These are phyloP conservation scores for Ceratobasidium sp. DNA, from an alignment of 1,284 basidiomycete genomes.

Conservation along the genomic window DNA sequence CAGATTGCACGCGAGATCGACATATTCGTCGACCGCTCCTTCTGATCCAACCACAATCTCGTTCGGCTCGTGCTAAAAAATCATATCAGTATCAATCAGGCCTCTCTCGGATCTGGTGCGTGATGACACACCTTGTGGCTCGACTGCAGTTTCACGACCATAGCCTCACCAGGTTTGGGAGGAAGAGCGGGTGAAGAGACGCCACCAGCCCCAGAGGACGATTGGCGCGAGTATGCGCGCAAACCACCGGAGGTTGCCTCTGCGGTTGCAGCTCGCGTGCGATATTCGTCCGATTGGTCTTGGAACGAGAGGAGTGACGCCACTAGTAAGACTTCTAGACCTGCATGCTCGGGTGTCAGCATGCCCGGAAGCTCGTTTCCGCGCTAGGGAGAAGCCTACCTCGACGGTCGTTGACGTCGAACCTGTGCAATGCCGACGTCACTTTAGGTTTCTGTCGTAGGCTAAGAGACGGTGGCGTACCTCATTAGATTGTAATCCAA, in stretches of 20 bases:
- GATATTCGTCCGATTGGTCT: constrained; percentile 71
- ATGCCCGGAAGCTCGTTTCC: background rate
- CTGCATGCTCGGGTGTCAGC: constrained; percentile 43
- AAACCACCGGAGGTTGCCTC: constrained; percentile 44
- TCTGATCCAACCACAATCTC: constrained; percentile 77
- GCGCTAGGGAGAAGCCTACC: constrained; percentile 50
- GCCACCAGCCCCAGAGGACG: constrained; percentile 19
- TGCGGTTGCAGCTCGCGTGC: constrained; percentile 52
- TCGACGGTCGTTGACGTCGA: constrained; percentile 83
- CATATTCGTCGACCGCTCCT: constrained; percentile 72
- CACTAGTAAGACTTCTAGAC: constrained; percentile 81
- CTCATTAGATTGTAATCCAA: constrained; percentile 85
- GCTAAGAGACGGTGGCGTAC: constrained; percentile 53
- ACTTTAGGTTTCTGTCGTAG: constrained; percentile 12
- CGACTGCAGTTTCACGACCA: constrained; percentile 46
- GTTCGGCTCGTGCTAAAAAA: constrained; percentile 60
- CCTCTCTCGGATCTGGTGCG: background rate
- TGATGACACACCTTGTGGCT: constrained; percentile 46
- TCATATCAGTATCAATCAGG: constrained; percentile 67
- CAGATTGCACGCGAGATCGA: constrained; percentile 70
- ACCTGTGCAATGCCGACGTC: constrained; percentile 58
- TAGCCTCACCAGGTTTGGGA: constrained; percentile 44
- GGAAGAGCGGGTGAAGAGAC: constrained; percentile 47
- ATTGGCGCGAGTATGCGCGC: constrained; percentile 25
- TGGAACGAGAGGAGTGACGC: constrained; percentile 79